Base-by-base conservation (phyloP, 2,329 filamentous ascomycete genomes). In the Penicillium sclerotigenum region DNA sequence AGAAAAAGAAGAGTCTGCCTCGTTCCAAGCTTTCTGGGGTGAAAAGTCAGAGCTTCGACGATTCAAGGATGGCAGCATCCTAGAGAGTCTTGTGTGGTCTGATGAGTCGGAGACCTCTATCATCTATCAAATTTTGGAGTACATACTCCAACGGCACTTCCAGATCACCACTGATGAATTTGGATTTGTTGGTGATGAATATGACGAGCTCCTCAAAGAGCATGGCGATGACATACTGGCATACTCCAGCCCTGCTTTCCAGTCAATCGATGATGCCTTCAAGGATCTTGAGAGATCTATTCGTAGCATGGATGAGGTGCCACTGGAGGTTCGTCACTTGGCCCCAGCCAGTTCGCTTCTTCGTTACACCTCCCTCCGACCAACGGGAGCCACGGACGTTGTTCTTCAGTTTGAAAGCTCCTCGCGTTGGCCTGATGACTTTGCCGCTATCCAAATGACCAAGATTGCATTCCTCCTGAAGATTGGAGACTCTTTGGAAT, bases 341-440 rank as follows among this genome's bases (percentile, higher is more conserved):
- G 85, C 87, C 18, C 83, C 90, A 5, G 83, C 89, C 13, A 87
- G 87, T 58, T 74, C 90, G 11, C 83, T 88, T 52, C 80, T 96
- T 8, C 86, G 93, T 38, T 93, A 88, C 61, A 79, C 91, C 1
- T 90, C 77, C 2, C 63, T 75, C 22, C 65, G 63, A 26, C 58
- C 61, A 20, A 58, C 65, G 8, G 60, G 66, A 11, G 87, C 90
- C 0, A 87, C 92, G 62, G 87, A 95, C 63, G 83, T 95, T 31
- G 83, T 91, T 40, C 81, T 99, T 46, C 92, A 93, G 68, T 97
- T 99, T 65, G 94, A 99, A 75, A 90, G 89, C 5, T 97, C 94
- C 7, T 87, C 86, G 43, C 88, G 90, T 64, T 99, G 94, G 94
- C 94, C 94, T 0, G 92, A 97, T 69, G 91, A 95, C 68, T 76